phyloP scores from a whole-genome alignment of 208 protist genomes.

The Leishmania major region DNA sequence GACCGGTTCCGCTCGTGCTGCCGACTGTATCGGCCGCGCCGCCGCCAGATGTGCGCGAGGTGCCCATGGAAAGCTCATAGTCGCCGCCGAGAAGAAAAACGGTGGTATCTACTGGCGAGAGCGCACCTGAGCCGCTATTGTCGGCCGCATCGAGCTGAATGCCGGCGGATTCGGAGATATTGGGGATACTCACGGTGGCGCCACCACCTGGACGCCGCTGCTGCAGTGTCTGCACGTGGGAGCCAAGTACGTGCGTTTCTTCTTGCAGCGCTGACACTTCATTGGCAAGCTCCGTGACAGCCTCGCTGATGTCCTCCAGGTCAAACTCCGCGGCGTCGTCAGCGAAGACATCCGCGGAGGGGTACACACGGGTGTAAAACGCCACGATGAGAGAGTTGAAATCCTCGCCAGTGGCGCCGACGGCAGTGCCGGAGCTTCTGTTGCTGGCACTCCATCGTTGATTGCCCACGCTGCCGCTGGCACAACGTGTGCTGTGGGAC shows the following conservation, averaged over 20 bases:
- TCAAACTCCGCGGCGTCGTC: slow-evolving; percentile 30
- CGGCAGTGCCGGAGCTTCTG: neutral
- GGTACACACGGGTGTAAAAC: slow-evolving; percentile 70
- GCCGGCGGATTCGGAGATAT: neutral
- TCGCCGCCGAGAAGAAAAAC: slow-evolving; percentile 6
- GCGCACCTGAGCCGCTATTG: too few relatives aligned
- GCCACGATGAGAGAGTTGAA: slow-evolving; percentile 54
- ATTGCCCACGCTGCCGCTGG: slow-evolving; percentile 7
- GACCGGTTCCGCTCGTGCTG: slow-evolving; percentile 1
- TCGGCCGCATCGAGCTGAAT: neutral
- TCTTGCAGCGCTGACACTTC: slow-evolving; percentile 73
- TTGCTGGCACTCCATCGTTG: neutral
- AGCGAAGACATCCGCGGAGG: slow-evolving; percentile 52
- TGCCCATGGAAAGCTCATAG: neutral
- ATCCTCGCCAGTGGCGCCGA: slow-evolving; percentile 17
- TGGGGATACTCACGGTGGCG: neutral
- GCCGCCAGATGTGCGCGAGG: neutral
- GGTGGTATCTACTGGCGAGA: neutral
- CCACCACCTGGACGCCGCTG: slow-evolving; percentile 10
- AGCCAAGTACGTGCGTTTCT: slow-evolving; percentile 56
- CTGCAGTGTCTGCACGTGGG: slow-evolving; percentile 46
- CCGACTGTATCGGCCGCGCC: neutral
- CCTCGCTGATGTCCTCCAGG: slow-evolving; percentile 46
- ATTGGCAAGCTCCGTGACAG: slow-evolving; percentile 59
- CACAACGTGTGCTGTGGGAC: neutral